Evolutionary conservation across 805 yeast species (phyloP).

Genomic region (Saturnispora kantuleensis): DNA sequence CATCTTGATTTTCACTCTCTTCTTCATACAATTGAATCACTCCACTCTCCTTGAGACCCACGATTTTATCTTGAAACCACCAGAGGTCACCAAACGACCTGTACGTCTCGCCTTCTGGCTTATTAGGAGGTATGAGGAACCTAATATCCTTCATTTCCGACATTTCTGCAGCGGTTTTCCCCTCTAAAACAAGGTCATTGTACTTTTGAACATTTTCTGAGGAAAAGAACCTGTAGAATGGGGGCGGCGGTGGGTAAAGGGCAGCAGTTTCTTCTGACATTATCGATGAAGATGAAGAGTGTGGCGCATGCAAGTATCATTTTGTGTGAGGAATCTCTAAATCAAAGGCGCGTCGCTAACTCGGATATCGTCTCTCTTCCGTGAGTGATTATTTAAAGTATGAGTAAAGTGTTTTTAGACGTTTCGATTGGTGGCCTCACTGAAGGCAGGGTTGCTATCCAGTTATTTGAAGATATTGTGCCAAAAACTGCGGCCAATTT

Average conservation of each 20-base stretch:
- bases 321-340: background rate
- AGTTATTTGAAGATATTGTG: constrained; percentile 47
- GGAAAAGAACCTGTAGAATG: constrained; percentile 66
- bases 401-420: constrained; percentile 64
- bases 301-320: background rate
- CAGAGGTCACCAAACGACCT: constrained; percentile 86
- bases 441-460: constrained; percentile 71
- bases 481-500: constrained; percentile 90
- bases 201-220: constrained; percentile 47
- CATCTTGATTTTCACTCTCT: constrained; percentile 7
- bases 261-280: constrained; percentile 36
- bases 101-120: constrained; percentile 57
- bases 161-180: constrained; percentile 17
- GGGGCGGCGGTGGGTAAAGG: constrained; percentile 93
- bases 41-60: constrained; percentile 67
- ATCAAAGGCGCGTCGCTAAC: too few relatives aligned
- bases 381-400: background rate
- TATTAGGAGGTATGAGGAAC: constrained; percentile 54
- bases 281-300: background rate
- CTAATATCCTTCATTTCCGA: constrained; percentile 32
- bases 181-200: constrained; percentile 19
- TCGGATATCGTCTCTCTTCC: background rate
- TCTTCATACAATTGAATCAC: constrained; percentile 57
- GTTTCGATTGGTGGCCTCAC: constrained; percentile 60
- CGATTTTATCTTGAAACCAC: constrained; percentile 71